phyloP scores from a whole-genome alignment of 371 early-diverging fungal species.

The Dinochytrium kinnereticum region DNA sequence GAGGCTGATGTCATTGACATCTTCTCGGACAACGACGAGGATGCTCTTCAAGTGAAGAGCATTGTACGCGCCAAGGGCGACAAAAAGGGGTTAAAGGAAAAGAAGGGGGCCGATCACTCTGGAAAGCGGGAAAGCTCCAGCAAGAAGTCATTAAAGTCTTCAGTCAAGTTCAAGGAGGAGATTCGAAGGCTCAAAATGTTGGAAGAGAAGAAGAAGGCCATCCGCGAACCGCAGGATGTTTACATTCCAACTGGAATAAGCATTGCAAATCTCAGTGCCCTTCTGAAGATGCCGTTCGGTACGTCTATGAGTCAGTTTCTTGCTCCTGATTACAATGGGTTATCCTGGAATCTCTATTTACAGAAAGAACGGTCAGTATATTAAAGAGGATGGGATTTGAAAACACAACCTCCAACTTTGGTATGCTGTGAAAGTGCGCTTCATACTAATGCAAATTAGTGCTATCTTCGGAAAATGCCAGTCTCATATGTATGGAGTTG shows the following conservation, averaged over 20 bases:
- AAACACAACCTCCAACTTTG: slow-evolving; percentile 60
- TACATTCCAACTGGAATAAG: slow-evolving; percentile 83
- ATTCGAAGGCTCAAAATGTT: not conserved
- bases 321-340: slow-evolving; percentile 37
- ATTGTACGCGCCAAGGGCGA: no score
- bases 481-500: slow-evolving; percentile 83
- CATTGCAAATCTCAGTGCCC: slow-evolving; percentile 77
- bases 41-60: not conserved
- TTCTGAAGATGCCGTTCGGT: slow-evolving; percentile 75
- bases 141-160: not conserved
- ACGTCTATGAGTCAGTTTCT: slow-evolving; percentile 14
- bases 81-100: not conserved
- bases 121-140: not conserved
- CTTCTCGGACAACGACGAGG: not conserved
- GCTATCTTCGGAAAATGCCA: slow-evolving; percentile 81
- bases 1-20: not conserved
- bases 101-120: not conserved
- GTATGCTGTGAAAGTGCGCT: slow-evolving; percentile 58
- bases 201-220: not conserved
- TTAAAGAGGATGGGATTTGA: slow-evolving; percentile 81
- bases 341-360: no score
- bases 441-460: slow-evolving; percentile 51
- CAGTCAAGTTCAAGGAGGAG: not conserved
- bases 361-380: slow-evolving; percentile 66
- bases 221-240: slow-evolving; percentile 57